Evolutionary conservation across 1,139 yeast genomes (phyloP), one percentile per base, ranked within the genome.

Genomic region (Yamadazyma sp.): DNA sequence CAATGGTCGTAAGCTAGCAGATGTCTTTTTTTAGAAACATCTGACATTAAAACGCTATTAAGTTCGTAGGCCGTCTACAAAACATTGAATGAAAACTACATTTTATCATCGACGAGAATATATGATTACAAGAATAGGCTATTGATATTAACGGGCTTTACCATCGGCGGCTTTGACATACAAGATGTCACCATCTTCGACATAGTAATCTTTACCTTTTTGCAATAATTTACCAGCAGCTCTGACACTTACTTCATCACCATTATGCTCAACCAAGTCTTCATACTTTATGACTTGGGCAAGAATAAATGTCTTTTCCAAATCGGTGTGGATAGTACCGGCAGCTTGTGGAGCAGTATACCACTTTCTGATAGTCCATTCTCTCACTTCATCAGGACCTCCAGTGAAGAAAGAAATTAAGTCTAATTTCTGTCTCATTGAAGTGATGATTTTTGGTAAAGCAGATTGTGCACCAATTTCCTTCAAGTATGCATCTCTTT

Each of bases 81-180:
- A n/a, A n/a, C n/a, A n/a, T n/a, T n/a, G n/a, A n/a, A n/a, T n/a
- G n/a, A n/a, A n/a, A n/a, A n/a, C n/a, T n/a, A n/a, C n/a, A n/a
- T n/a, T n/a, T n/a, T n/a, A n/a, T n/a, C n/a, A n/a, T n/a, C n/a
- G n/a, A 26, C 13, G 12, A 6, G 15, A 11, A 14, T 17, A 14
- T 18, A 29, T 29, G 17, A 29, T n/a, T 28, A 28, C 30, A 28
- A 28, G 21, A 28, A 10, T 6, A 28, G 7, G 16, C 20, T 28
- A n/a, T n/a, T 16, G 15, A 15, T 15, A 24, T 65, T 70, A 70
- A 61, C 77, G 73, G 43, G 75, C 76, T 76, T 90, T 90, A 71
- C 97, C 97, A 44, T 95, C 96, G 64, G 95, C 97, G 46, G 97
- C 89, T 76, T 95, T 86, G 76, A 90, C 86, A 72, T 84, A 90